A percentile compares a stretch with the other conserved stretches of the same genome.
Conservation (phyloP, 495 filamentous ascomycete species). For the Tuber aestivum region DNA sequence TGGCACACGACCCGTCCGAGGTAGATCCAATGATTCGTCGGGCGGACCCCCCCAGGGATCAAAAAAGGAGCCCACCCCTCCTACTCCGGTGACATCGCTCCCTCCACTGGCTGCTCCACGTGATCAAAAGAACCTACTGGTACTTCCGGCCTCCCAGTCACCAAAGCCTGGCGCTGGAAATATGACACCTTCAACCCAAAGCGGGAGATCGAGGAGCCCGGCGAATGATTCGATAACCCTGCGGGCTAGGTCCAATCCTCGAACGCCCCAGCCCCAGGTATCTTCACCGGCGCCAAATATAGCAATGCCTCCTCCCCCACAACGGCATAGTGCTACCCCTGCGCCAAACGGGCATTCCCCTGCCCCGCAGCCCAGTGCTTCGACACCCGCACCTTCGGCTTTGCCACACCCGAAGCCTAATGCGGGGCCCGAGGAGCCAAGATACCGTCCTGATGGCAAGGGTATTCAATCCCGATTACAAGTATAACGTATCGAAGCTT, state of each 20-base stretch:
- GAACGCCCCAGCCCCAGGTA: conserved; percentile 18
- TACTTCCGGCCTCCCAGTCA: conserved; percentile 5
- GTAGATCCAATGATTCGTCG: neutral
- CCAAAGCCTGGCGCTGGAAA: neutral
- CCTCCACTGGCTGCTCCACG: neutral
- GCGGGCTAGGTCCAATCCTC: conserved; percentile 23
- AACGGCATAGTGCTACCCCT: conserved; percentile 35
- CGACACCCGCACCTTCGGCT: conserved; percentile 24
- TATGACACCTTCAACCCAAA: neutral
- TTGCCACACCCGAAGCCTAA: conserved; percentile 24
- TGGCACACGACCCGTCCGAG: conserved; percentile 16
- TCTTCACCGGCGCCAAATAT: conserved; percentile 19
- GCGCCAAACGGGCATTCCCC: conserved; percentile 26
- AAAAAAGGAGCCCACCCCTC: conserved; percentile 2
- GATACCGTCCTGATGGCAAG: conserved; percentile 43
- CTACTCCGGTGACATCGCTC: conserved; percentile 6
- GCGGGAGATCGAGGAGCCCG: conserved; percentile 21
- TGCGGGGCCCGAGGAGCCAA: conserved; percentile 40
- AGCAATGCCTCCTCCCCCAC: conserved; percentile 34
- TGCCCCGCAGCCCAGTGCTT: conserved; percentile 26
- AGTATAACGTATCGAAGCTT: conserved; percentile 32
- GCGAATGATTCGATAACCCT: conserved; percentile 31
- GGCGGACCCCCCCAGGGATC: neutral
- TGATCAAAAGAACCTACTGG: conserved; percentile 11
- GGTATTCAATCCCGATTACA: conserved; percentile 28